Percentiles rank a stretch among this genome's conserved stretches.
These are phyloP conservation scores for Microthlaspi erraticum DNA, from an alignment of 345 rosid genomes.

Conservation along the genomic window DNA sequence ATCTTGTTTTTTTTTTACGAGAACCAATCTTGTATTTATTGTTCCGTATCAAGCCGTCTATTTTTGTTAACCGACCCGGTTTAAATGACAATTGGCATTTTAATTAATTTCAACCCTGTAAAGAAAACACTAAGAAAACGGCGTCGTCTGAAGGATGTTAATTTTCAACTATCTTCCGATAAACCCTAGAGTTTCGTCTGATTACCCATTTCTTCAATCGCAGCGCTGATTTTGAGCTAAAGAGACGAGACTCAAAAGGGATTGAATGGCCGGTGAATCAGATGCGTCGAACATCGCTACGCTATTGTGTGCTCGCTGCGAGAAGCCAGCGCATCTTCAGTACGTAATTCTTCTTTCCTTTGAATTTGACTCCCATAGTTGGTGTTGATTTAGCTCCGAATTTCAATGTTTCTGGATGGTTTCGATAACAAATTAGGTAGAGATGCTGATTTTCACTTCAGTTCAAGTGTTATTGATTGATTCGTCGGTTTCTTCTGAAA, in stretches of 20 bases:
- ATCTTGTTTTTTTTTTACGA: no score
- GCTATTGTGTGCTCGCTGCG: slow-evolving; percentile 47
- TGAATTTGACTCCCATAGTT: slow-evolving; percentile 4
- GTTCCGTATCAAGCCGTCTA: no score
- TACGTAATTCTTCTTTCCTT: slow-evolving; percentile 38
- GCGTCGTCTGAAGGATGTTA: no score
- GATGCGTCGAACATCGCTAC: slow-evolving; percentile 34
- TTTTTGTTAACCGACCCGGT: no score
- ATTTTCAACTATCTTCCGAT: not conserved
- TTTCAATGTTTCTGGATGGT: not conserved
- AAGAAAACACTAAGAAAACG: no score
- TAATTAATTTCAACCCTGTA: no score
- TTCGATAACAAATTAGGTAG: not conserved
- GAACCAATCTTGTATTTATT: no score
- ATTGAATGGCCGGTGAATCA: slow-evolving; percentile 44
- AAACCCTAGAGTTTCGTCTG: slow-evolving; percentile 14
- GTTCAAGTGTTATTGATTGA: not conserved
- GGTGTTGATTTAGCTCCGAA: not conserved
- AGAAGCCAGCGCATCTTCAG: slow-evolving; percentile 51
- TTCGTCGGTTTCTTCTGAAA: not conserved
- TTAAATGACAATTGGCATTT: no score
- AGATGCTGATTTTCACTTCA: not conserved
- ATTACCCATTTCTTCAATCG: not conserved
- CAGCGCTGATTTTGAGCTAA: slow-evolving; percentile 11
- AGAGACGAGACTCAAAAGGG: slow-evolving; percentile 18